Evolutionary conservation across 164 flowering plant species (phyloP), one percentile per base, ranked within the genome.

Genomic region (Santalum album): DNA sequence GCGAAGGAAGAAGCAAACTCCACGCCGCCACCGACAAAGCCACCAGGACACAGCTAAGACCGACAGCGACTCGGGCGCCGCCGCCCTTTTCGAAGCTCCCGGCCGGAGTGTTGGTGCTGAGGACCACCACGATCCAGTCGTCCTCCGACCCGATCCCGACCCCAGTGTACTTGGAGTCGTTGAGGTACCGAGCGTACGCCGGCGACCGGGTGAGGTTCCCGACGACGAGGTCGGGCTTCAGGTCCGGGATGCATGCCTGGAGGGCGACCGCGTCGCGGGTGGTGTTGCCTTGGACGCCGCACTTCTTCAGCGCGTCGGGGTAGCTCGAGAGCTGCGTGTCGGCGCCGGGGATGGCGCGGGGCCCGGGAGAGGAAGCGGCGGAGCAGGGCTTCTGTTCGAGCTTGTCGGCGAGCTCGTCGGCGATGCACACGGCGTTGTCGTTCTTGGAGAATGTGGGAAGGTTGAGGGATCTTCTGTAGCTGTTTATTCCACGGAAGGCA

Each of bases 51-150:
- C 12, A 25, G 10, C 20, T 29, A 16, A 38, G 25, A 7, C 54
- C 58, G 11, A 29, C 45, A 12, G 16, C 20, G 1, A 53, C 25
- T 38, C 14, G 48, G 51, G 22, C 49, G 6, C 57, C 40, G 18
- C 27, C 27, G 16, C 51, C 64, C 21, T 51, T 59, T 0, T 77
- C 61, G 21, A 76, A 69, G 59, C 65, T 72, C 17, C 87, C 87
- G 0, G 39, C 53, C 0, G 58, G 44, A 0, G 78, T 66, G 60
- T 47, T 60, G 0, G 82, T 69, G 51, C 57, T 59, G 61, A 81
- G 22, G 5, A 78, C 71, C 6, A 78, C 65, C 15, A 81, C 82
- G 56, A 74, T 73, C 82, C 87, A 81, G 32, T 75, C 82, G 20
- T 77, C 75, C 27, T 78, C 74, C 0, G 72, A 65, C 0, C 78